Conservation (phyloP, 176 grass and related monocot species). For the Ensete glaucum region DNA sequence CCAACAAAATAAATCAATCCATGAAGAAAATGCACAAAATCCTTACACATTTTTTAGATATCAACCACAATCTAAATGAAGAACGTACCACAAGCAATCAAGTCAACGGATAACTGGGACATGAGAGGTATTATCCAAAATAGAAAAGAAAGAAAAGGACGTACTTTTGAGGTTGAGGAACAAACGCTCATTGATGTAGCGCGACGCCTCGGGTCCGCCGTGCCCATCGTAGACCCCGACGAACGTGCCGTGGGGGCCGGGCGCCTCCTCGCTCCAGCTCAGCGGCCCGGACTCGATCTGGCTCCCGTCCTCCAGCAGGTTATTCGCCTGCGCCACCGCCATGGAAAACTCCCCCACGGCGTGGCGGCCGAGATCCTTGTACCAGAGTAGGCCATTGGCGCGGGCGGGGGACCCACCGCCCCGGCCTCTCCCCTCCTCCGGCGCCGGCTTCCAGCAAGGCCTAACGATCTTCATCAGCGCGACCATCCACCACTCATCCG, state of each 20-base stretch:
- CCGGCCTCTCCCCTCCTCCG: neutral
- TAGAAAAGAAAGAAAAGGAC: neutral
- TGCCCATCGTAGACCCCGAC: constrained; percentile 66
- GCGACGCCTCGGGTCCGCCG: constrained; percentile 46
- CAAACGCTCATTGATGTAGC: constrained; percentile 35
- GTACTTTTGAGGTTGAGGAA: constrained; percentile 51
- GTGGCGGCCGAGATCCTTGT: constrained; percentile 54
- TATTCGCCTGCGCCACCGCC: constrained; percentile 66
- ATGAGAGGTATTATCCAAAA: neutral
- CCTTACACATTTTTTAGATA: neutral
- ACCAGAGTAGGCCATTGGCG: constrained; percentile 50
- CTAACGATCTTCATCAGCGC: constrained; percentile 37
- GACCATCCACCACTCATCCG: constrained; percentile 13
- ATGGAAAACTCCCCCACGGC: constrained; percentile 60
- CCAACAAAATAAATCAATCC: too few relatives aligned
- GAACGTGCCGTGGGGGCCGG: constrained; percentile 35
- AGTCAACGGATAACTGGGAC: neutral
- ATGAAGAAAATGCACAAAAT: neutral
- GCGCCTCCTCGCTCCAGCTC: neutral
- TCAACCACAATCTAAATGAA: neutral
- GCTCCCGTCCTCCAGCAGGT: constrained; percentile 54
- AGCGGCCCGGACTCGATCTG: constrained; percentile 61
- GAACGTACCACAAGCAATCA: neutral
- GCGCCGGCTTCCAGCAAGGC: constrained; percentile 37
- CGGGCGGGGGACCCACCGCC: constrained; percentile 14